Percentiles rank a stretch among this genome's conserved stretches.
Evolutionary conservation across 345 rosid genomes (phyloP).

Genomic region (Salix koriyanagi): DNA sequence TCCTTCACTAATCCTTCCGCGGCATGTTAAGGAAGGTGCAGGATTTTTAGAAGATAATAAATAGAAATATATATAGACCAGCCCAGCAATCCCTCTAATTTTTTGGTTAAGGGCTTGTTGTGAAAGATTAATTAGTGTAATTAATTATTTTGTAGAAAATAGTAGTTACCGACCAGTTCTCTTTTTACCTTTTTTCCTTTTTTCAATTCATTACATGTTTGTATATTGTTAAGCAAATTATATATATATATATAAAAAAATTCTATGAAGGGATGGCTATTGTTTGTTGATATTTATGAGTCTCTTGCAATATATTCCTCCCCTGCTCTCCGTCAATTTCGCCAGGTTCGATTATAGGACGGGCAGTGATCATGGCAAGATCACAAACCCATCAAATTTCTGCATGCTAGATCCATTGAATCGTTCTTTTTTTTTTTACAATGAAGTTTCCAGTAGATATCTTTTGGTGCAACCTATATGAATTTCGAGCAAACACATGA

Average conservation of each 20-base stretch:
- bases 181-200: constrained; percentile 6
- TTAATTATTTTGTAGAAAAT: constrained; percentile 49
- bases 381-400: too few relatives aligned
- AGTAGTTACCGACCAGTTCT: constrained; percentile 31
- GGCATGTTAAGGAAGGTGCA: constrained; percentile 49
- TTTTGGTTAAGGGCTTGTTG: constrained; percentile 67
- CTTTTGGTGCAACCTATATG: too few relatives aligned
- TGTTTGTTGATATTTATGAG: constrained; percentile 19
- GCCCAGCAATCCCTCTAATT: constrained; percentile 46
- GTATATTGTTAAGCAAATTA: constrained; percentile 33
- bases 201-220: constrained; percentile 8
- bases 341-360: too few relatives aligned
- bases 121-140: constrained; percentile 39
- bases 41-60: background rate
- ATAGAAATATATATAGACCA: constrained; percentile 13
- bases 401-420: too few relatives aligned
- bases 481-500: too few relatives aligned
- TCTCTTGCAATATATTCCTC: too few relatives aligned
- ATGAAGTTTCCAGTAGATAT: too few relatives aligned
- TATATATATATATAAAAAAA: background rate
- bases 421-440: too few relatives aligned
- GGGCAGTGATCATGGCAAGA: too few relatives aligned
- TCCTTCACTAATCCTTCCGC: constrained; percentile 79
- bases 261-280: constrained; percentile 26
- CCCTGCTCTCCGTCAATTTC: too few relatives aligned